These are phyloP conservation scores for Turnera subulata DNA, from an alignment of 345 rosid species.

Conservation along the genomic window DNA sequence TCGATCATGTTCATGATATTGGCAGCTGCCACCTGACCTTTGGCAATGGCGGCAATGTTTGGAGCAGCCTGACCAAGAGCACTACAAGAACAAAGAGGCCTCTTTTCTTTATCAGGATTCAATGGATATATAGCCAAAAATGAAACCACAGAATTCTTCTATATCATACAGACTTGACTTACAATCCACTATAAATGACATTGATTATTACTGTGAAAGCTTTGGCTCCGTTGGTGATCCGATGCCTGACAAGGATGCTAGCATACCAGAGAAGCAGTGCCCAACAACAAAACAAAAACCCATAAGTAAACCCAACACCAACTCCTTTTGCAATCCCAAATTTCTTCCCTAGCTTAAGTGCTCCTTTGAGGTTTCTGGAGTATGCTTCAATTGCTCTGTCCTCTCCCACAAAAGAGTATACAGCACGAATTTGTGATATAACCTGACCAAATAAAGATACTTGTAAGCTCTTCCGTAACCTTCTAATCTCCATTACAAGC, in stretches of 20 bases:
- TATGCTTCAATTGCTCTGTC: slow-evolving; percentile 55
- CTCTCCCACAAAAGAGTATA: slow-evolving; percentile 79
- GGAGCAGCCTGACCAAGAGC: slow-evolving; percentile 81
- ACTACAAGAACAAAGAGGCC: slow-evolving; percentile 29
- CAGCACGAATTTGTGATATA: slow-evolving; percentile 73
- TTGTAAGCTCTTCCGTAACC: not conserved
- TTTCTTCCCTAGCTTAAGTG: slow-evolving; percentile 54
- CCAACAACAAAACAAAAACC: slow-evolving; percentile 73
- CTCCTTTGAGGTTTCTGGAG: slow-evolving; percentile 49
- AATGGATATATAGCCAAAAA: slow-evolving; percentile 3
- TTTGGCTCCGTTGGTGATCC: slow-evolving; percentile 59
- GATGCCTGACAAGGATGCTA: slow-evolving; percentile 64
- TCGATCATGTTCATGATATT: slow-evolving; percentile 52
- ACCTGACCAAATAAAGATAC: slow-evolving; percentile 28
- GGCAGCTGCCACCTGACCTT: slow-evolving; percentile 67
- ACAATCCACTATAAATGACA: slow-evolving; percentile 82
- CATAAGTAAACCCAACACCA: slow-evolving; percentile 70
- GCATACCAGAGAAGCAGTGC: slow-evolving; percentile 78
- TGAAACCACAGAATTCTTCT: not conserved
- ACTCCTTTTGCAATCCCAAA: slow-evolving; percentile 71
- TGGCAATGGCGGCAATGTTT: slow-evolving; percentile 67
- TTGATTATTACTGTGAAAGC: slow-evolving; percentile 74
- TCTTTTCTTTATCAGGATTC: slow-evolving; percentile 10
- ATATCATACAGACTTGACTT: slow-evolving; percentile 26
- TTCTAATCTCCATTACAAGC: not conserved